Base-by-base conservation (phyloP, 495 filamentous ascomycete genomes). In the Penicillium pancosmium region DNA sequence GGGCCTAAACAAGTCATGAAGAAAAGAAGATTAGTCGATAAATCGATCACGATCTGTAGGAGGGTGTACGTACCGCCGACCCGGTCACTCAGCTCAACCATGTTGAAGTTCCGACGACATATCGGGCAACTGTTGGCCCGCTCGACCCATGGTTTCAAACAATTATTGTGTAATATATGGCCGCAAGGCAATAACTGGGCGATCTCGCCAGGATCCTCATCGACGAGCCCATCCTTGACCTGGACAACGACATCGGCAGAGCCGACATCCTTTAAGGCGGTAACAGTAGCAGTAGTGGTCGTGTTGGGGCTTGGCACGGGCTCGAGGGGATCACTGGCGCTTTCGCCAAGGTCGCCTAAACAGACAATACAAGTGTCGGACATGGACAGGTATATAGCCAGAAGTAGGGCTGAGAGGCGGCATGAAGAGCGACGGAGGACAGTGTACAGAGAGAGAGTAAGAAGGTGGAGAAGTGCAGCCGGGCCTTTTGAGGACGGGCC, bases 41-140 rank as follows among this genome's bases (percentile, higher is more conserved):
- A 54, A 25, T 55, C 9, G 44, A 27, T 33, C 21, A 52, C 2
- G 5, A 13, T 38, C 9, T 5, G 7, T 19, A 18, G 18, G n/a
- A 27, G 23, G 58, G 48, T 35, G 13, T 44, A 80, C 84, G 74
- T 82, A 95, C 92, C 91, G 80, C 88, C 88, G 69, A 90, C 71
- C 55, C 79, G 83, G 58, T 88, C 84, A 65, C 85, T 89, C 54
- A 97, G 87, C 68, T 93, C 86, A 54, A 98, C 95, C 64, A 86
- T 71, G 73, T 97, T 91, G 77, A 98, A 98, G 64, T 79, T 88
- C 66, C 88, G 88, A 56, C 94, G 90, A 72, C 94, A 99, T 72
- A 98, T 95, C 13, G 94, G 94, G 69, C 94, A 99, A 69, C 92
- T 97, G 74, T 98, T 99, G 55, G 95, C 93, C 68, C 93, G 86